Conservation (phyloP, 441 rosid species). For the Populus hybrid region DNA sequence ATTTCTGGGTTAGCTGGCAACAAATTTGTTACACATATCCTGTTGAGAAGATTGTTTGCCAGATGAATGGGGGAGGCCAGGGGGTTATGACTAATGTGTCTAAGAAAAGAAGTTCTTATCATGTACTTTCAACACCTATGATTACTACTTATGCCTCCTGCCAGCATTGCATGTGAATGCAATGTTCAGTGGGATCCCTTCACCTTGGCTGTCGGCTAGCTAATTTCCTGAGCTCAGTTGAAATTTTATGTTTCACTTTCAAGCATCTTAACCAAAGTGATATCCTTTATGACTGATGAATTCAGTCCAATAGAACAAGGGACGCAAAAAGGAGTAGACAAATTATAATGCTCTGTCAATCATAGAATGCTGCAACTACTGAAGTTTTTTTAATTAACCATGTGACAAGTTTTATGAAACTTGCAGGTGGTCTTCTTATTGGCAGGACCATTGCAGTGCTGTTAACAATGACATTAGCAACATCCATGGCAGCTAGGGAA, state of each 20-base stretch:
- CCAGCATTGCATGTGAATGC: background rate
- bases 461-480: slow-evolving; percentile 74
- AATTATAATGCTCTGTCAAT: background rate
- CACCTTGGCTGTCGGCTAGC: background rate
- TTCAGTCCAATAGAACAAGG: background rate
- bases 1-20: background rate
- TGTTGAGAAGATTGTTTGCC: background rate
- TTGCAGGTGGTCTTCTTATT: slow-evolving; percentile 85
- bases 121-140: background rate
- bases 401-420: slow-evolving; percentile 9
- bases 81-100: background rate
- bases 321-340: background rate
- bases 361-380: background rate
- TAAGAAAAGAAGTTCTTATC: background rate
- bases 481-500: slow-evolving; percentile 85
- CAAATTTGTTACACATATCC: background rate
- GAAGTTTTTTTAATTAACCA: background rate
- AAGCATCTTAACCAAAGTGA: slow-evolving; percentile 1
- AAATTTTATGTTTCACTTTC: background rate
- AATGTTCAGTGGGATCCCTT: slow-evolving; percentile 5
- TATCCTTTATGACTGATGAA: background rate
- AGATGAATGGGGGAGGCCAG: slow-evolving; percentile 1
- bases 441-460: slow-evolving; percentile 87
- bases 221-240: background rate
- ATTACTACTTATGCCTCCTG: background rate